Evolutionary conservation across 305 asterid genomes (phyloP).

Genomic region (Fraxinus dipetala): DNA sequence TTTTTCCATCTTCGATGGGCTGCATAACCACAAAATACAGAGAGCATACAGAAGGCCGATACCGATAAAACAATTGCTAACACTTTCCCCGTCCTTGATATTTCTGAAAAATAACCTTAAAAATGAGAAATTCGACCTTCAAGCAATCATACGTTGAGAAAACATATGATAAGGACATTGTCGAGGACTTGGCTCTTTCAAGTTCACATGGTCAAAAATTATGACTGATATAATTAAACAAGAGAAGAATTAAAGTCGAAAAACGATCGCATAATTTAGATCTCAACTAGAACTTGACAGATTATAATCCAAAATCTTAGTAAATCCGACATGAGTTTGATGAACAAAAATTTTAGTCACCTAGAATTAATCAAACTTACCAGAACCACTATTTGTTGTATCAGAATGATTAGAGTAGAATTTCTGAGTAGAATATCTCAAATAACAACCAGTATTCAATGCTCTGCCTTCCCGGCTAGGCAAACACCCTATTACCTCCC

Average conservation of each 20-base stretch:
- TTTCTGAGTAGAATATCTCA: conserved; percentile 69
- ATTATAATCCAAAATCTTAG: background rate
- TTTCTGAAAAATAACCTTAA: conserved; percentile 36
- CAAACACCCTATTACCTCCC: conserved; percentile 44
- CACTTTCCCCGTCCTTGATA: conserved; percentile 41
- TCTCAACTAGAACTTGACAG: background rate
- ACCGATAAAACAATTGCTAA: conserved; percentile 55
- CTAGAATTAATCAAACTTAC: conserved; percentile 32
- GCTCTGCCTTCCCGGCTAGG: conserved; percentile 81
- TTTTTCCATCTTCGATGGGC: conserved; percentile 35
- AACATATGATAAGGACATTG: background rate
- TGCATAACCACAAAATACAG: conserved; percentile 50
- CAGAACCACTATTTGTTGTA: conserved; percentile 24
- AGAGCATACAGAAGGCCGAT: conserved; percentile 63
- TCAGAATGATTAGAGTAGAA: conserved; percentile 44
- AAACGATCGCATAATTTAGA: background rate
- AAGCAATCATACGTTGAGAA: background rate
- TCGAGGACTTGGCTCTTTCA: background rate
- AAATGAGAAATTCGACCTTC: background rate
- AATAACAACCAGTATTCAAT: conserved; percentile 73
- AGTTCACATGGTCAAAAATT: background rate
- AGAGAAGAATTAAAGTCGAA: background rate
- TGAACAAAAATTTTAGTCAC: background rate
- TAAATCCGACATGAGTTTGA: background rate
- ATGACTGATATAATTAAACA: background rate